Evolutionary conservation across 83 land plant genomes (phyloP).

Genomic region (Thuja plicata): DNA sequence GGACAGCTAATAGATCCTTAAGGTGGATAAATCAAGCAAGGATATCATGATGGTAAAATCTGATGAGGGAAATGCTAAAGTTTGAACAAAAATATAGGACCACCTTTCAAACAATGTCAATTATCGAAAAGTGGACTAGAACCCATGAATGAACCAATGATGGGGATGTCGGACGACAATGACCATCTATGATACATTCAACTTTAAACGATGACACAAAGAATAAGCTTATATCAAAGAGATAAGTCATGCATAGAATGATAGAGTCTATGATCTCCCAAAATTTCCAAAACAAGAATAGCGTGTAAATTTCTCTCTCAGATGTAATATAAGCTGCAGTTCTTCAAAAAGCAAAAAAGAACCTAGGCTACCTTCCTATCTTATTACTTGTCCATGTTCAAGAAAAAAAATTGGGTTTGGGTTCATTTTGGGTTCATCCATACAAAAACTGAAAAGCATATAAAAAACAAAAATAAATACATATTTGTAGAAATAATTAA

Average conservation of each 20-base stretch:
- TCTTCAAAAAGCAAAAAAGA: background rate
- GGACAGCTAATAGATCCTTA: background rate
- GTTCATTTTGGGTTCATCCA: no score
- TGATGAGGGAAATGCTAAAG: background rate
- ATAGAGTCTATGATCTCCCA: background rate
- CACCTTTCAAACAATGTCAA: background rate
- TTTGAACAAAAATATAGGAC: background rate
- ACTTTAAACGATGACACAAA: background rate
- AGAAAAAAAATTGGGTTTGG: no score
- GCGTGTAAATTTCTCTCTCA: background rate
- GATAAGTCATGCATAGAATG: background rate
- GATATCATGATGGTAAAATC: background rate
- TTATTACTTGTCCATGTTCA: no score
- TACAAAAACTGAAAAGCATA: no score
- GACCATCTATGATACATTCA: background rate
- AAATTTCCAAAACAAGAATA: background rate
- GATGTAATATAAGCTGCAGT: background rate
- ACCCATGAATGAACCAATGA: background rate
- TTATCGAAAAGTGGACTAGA: background rate
- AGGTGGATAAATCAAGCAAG: background rate
- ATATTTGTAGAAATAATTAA: no score
- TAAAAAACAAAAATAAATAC: no score
- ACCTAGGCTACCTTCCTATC: no score
- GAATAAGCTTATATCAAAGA: background rate
- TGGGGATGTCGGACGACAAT: background rate